Evolutionary conservation across 2,329 filamentous ascomycete species (phyloP), one percentile per base, ranked within the genome.

Genomic region (Diaporthe longicolla): DNA sequence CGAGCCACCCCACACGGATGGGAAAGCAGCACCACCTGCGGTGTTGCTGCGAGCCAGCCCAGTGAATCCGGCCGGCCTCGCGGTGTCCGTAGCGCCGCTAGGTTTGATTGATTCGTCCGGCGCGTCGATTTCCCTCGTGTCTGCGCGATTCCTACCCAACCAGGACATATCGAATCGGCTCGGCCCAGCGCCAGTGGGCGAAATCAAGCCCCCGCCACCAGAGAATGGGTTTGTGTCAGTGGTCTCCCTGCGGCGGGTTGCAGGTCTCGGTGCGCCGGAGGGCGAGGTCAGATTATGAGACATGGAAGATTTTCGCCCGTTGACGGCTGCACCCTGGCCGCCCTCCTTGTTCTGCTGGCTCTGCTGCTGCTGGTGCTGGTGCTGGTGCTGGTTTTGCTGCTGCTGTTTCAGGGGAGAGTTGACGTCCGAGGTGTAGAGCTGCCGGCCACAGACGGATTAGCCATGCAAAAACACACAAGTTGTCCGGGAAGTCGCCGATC

Each of bases 331-430:
- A 83, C 89, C 82, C 82, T 89, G 82, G 82, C 88, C 83, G 85
- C 91, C 85, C 55, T 90, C 88, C 78, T 92, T 91, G 75, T 94
- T 96, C 80, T 94, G 93, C 68, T 66, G 58, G 15, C 26, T 54
- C 35, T 68, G 68, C 40, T 74, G 74, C 8, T 68, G 66, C 4
- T 66, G 68, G 32, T 74, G 74, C 8, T 68, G 66, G 2, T 66
- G 61, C 61, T 66, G 45, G 19, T 48, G 45, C 45, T 48, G 63
- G 7, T 66, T 48, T 45, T 91, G 90, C n/a, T 94, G 94, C 24
- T 94, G 94, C 11, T 94, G 93, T 84, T 98, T 98, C 78, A 98
- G 87, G 45, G 95, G 93, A 48, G 97, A 98, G 83, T 98, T 99
- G 81, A 99, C 95, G 77, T 97, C 97, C 68, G 90, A 90, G 68